These are phyloP conservation scores for Teratosphaeria epicoccoides DNA, from an alignment of 2,329 filamentous ascomycete species.

Conservation along the genomic window DNA sequence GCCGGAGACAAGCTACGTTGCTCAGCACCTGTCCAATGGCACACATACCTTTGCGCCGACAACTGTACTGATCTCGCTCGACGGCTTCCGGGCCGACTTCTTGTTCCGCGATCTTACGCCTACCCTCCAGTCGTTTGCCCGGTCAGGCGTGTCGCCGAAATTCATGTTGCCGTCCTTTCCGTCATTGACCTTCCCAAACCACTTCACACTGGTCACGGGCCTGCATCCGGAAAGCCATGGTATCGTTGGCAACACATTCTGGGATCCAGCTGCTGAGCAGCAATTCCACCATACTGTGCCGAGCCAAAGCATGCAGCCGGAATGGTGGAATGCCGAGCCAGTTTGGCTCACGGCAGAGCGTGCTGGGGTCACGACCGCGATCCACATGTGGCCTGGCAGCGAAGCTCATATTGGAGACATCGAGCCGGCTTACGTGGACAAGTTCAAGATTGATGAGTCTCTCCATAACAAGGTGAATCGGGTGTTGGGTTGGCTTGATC, in stretches of 20 bases:
- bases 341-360: conserved; percentile 88
- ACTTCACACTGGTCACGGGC: conserved; percentile 87
- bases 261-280: conserved; percentile 64
- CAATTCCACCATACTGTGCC: conserved; percentile 86
- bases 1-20: conserved; percentile 5
- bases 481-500: conserved; percentile 73
- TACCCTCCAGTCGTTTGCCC: conserved; percentile 64
- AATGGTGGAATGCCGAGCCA: conserved; percentile 93
- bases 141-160: conserved; percentile 73
- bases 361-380: conserved; percentile 64
- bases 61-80: conserved; percentile 84
- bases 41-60: conserved; percentile 83
- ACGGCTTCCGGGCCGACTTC: conserved; percentile 94
- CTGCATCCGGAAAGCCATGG: conserved; percentile 89
- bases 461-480: conserved; percentile 66
- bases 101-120: conserved; percentile 75
- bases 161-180: conserved; percentile 95
- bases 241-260: conserved; percentile 88
- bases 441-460: conserved; percentile 67
- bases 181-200: conserved; percentile 88
- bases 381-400: conserved; percentile 94
- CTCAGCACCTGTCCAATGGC: conserved; percentile 55
- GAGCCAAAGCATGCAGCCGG: conserved; percentile 61
- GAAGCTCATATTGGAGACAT: conserved; percentile 72
- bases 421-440: conserved; percentile 72